A percentile compares a stretch with the other conserved stretches of the same genome.
Evolutionary conservation across 2,329 filamentous ascomycete species (phyloP).

Genomic region (Microdochium bolleyi): DNA sequence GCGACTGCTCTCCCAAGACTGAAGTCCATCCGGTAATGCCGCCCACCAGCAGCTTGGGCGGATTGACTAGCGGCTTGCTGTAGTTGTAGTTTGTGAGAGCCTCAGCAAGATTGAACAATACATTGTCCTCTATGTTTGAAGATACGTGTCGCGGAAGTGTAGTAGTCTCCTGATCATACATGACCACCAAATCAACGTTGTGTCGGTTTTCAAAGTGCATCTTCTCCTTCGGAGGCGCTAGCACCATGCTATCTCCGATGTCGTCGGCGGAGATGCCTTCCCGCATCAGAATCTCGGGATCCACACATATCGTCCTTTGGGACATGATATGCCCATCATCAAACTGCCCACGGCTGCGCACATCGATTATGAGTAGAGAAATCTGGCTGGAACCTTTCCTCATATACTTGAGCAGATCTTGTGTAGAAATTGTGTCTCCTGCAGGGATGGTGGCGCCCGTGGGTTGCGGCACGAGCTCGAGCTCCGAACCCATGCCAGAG

Average conservation of each 20-base stretch:
- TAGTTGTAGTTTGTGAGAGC: slow-evolving; percentile 81
- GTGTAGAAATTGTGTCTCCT: slow-evolving; percentile 53
- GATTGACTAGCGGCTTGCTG: slow-evolving; percentile 62
- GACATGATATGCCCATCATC: slow-evolving; percentile 86
- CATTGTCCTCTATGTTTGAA: slow-evolving; percentile 32
- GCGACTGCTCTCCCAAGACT: slow-evolving; percentile 63
- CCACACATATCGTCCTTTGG: slow-evolving; percentile 79
- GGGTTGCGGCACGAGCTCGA: slow-evolving; percentile 25
- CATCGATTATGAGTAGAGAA: slow-evolving; percentile 75
- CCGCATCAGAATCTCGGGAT: slow-evolving; percentile 66
- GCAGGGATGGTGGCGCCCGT: slow-evolving; percentile 44
- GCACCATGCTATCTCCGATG: slow-evolving; percentile 59
- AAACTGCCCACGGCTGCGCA: slow-evolving; percentile 71
- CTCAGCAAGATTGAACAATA: slow-evolving; percentile 66
- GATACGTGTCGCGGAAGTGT: slow-evolving; percentile 31
- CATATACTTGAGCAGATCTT: slow-evolving; percentile 66
- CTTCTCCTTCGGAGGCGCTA: slow-evolving; percentile 69
- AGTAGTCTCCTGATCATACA: slow-evolving; percentile 70
- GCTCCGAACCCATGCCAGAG: slow-evolving; percentile 17
- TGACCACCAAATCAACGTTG: slow-evolving; percentile 79
- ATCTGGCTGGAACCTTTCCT: slow-evolving; percentile 40
- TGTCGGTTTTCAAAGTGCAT: slow-evolving; percentile 63
- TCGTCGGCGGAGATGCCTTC: slow-evolving; percentile 56
- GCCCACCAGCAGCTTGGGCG: slow-evolving; percentile 71
- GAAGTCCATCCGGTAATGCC: slow-evolving; percentile 84